Base-by-base conservation (phyloP, 208 protist species). In the Angomonas deanei region DNA sequence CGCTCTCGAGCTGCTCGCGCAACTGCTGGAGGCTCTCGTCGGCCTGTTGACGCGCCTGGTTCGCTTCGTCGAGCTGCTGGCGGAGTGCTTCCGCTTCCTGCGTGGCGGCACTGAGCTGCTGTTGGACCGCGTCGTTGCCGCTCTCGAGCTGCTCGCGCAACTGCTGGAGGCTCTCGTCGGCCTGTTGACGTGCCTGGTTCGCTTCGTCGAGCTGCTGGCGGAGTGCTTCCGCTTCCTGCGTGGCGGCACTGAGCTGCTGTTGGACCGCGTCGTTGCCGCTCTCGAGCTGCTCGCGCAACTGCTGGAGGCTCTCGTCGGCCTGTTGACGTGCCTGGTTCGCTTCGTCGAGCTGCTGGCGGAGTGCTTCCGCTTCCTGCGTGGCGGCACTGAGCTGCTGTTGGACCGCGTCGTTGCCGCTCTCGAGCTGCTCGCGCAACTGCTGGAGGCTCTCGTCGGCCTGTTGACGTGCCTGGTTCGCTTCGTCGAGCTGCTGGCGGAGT, bases 261-360 rank as follows among this genome's bases (percentile, higher is more conserved):
- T 65, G 48, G 6, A 24, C 64, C 11, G 42, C 64, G 39, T 64
- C 64, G 39, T 62, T 64, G 53, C 60, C 64, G 38, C 36, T 28
- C 30, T 28, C 28, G 19, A 72, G 50, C 62, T 72, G 56, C 13
- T 48, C 33, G 28, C 61, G 60, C 0, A 73, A 54, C 26, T 46
- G 24, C 24, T 66, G 24, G 4, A 66, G 34, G 2, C 42, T 38
- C 52, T 67, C 36, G 36, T 17, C 50, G 26, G 30, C 55, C 11
- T 64, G n/a, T 5, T 56, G 56, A n/a, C 23, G 32, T 11, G 47
- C 62, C 3, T 48, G 60, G 21, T 66, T 48, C 4, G 50, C 49
- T 3, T 19, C 32, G 13, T 68, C 55, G 30, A 62, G 64, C 50
- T 62, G 46, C 24, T 19, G 50, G 3, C 39, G 57, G 42, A 61